A percentile compares a stretch with the other conserved stretches of the same genome.
phyloP scores from a whole-genome alignment of 2,329 filamentous ascomycete species.

The Juglanconis juglandina region DNA sequence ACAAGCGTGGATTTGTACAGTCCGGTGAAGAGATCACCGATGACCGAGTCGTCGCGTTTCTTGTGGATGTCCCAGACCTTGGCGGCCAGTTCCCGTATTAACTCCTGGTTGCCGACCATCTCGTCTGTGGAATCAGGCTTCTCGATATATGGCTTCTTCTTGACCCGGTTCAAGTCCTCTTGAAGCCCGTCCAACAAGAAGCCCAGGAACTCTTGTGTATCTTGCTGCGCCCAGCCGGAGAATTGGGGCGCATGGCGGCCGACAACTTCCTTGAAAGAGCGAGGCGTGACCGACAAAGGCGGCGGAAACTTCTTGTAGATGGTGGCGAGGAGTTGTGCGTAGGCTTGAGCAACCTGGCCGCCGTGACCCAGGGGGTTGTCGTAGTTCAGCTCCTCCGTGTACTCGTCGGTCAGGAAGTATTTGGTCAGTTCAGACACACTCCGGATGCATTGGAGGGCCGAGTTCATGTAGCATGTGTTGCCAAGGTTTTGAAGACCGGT shows the following conservation, averaged over 20 bases:
- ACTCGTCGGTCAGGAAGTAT: constrained; percentile 77
- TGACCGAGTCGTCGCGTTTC: constrained; percentile 87
- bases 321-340: constrained; percentile 69
- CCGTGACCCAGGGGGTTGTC: constrained; percentile 82
- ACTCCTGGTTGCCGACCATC: constrained; percentile 78
- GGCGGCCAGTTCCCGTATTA: constrained; percentile 80
- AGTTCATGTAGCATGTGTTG: constrained; percentile 99
- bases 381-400: constrained; percentile 77
- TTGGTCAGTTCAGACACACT: constrained; percentile 90
- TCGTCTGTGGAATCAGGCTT: constrained; percentile 97
- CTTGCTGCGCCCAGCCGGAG: constrained; percentile 92
- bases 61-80: constrained; percentile 90
- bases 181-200: constrained; percentile 93
- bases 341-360: constrained; percentile 82
- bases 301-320: constrained; percentile 68
- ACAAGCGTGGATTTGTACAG: constrained; percentile 98
- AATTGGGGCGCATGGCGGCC: constrained; percentile 81
- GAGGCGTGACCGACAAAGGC: constrained; percentile 68
- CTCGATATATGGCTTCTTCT: constrained; percentile 95
- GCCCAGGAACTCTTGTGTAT: constrained; percentile 94
- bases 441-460: constrained; percentile 88
- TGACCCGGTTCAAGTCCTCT: constrained; percentile 89
- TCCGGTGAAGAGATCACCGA: constrained; percentile 92
- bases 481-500: constrained; percentile 87
- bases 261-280: constrained; percentile 77